Evolutionary conservation across 805 yeast species (phyloP), one percentile per base, ranked within the genome.

Genomic region (Pichia paraexigua): DNA sequence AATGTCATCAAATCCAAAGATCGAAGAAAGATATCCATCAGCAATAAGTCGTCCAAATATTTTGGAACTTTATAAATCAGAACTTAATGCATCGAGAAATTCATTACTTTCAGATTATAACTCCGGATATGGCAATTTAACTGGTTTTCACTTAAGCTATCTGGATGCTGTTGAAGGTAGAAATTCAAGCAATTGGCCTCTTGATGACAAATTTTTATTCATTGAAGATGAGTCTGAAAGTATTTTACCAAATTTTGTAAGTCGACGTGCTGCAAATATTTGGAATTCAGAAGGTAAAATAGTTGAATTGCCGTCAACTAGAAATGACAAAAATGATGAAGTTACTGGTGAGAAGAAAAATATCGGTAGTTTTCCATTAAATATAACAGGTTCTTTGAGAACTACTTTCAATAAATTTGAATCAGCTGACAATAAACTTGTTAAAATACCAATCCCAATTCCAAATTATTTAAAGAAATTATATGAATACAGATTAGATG

Each of bases 61-160:
- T 15, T 47, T 77, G 17, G 56, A 64, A n/a, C 60, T 64, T 12
- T 66, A 76, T 47, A 71, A 68, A 45, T 59, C 67, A 32, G 73
- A 59, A 53, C 54, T 63, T 61, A 45, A 56, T 57, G 54, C 57
- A 57, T 56, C 73, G 63, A 49, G 67, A 24, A 55, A 63, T 2
- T 60, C 51, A 22, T 32, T 64, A 1, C 64, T 83, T 35, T 57
- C 77, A 43, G 71, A 76, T 1, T 83, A 75, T 63, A 50, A 62
- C 20, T 53, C 66, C 5, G 88, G 87, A 7, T 83, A 82, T 62
- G 85, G 86, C 1, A 84, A 86, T 58, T 64, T 87, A 17, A 85
- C 94, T 0, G 96, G 96, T 4, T 78, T 83, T 52, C 75, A 73
- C 58, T 65, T 83, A 35, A 79, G 88, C 30, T 87, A 86, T 58